A percentile compares a stretch with the other conserved stretches of the same genome.
Conservation (phyloP, 1,284 basidiomycete genomes). For the Heterobasidion annosum region DNA sequence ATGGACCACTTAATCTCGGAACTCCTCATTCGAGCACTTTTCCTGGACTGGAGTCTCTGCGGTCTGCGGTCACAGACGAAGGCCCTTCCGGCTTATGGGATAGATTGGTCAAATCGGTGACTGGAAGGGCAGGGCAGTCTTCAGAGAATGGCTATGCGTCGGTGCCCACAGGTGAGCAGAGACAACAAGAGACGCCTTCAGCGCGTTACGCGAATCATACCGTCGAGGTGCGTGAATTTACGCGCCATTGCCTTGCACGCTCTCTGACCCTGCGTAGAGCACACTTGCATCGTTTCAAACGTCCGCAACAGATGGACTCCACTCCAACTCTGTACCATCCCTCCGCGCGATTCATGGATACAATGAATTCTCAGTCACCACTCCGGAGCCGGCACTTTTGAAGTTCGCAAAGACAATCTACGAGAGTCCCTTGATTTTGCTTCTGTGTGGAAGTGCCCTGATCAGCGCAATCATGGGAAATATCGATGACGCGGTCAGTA, state of each 20-base stretch:
- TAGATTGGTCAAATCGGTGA: conserved; percentile 30
- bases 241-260: neutral
- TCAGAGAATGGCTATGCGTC: conserved; percentile 19
- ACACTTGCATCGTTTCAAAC: conserved; percentile 62
- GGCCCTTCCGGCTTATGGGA: conserved; percentile 25
- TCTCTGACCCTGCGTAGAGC: conserved; percentile 32
- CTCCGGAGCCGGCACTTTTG: conserved; percentile 71
- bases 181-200: conserved; percentile 24
- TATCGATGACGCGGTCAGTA: conserved; percentile 89
- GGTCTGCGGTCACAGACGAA: conserved; percentile 18
- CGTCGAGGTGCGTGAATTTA: conserved; percentile 32
- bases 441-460: conserved; percentile 81
- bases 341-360: conserved; percentile 72
- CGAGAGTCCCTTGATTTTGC: conserved; percentile 86
- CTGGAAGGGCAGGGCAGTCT: conserved; percentile 7
- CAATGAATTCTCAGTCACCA: conserved; percentile 90
- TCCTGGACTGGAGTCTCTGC: conserved; percentile 16
- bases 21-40: conserved; percentile 20
- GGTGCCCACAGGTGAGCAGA: conserved; percentile 16
- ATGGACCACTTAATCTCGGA: conserved; percentile 26
- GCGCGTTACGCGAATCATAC: conserved; percentile 21
- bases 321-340: conserved; percentile 53
- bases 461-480: conserved; percentile 91
- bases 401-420: conserved; percentile 94
- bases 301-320: conserved; percentile 52